Evolutionary conservation across 768 basidiomycete species (phyloP).

Genomic region (Cystofilobasidium ferigula): DNA sequence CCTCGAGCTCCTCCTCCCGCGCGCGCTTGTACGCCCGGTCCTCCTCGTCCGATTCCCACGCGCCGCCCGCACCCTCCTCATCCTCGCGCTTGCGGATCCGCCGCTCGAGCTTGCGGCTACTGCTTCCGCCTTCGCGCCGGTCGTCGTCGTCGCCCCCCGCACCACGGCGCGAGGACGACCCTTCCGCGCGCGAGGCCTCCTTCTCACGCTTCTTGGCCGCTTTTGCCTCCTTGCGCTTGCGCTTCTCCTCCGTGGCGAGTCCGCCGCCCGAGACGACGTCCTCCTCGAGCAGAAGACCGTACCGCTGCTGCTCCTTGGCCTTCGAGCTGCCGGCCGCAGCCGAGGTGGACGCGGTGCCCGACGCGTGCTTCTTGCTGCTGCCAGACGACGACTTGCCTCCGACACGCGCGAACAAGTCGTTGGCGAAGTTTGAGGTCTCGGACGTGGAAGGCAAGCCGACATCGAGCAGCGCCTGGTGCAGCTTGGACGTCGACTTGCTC

Average conservation of each 20-base stretch:
- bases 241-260: conserved; percentile 40
- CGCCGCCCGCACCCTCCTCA: background rate
- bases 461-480: conserved; percentile 1
- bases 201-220: conserved; percentile 28
- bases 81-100: conserved; percentile 29
- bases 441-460: background rate
- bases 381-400: conserved; percentile 42
- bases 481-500: conserved; percentile 56
- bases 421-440: background rate
- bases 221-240: conserved; percentile 20
- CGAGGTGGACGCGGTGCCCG: background rate
- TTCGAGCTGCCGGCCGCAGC: no score
- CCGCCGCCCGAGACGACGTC: conserved; percentile 40
- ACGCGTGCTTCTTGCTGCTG: conserved; percentile 46
- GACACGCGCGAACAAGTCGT: conserved; percentile 37
- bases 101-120: conserved; percentile 39
- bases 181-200: conserved; percentile 4
- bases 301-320: conserved; percentile 58
- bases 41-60: conserved; percentile 38
- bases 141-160: conserved; percentile 52
- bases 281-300: conserved; percentile 73
- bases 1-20: conserved; percentile 22
- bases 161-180: conserved; percentile 26
- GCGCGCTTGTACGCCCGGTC: conserved; percentile 8
- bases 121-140: conserved; percentile 68